A percentile compares a stretch with the other conserved stretches of the same genome.
These are phyloP conservation scores for Pythium rishiriense DNA, from an alignment of 352 stramenopile genomes.

Conservation along the genomic window DNA sequence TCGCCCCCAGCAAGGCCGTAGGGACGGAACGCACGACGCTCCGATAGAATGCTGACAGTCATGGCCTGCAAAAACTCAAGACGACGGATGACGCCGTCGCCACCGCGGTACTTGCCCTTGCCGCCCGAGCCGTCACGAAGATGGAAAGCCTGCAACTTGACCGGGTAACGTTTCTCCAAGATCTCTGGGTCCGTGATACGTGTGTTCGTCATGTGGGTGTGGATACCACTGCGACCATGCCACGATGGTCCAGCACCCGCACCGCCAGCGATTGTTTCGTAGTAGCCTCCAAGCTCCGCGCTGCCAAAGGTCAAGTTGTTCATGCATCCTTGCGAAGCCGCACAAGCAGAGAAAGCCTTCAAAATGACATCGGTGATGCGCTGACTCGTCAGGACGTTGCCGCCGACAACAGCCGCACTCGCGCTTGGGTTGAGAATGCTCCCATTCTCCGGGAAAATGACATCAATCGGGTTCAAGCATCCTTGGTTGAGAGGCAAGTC, in stretches of 20 bases:
- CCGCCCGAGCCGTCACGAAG: slow-evolving; percentile 90
- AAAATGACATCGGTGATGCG: slow-evolving; percentile 98
- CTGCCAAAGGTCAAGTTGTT: slow-evolving; percentile 99
- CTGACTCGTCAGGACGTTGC: slow-evolving; percentile 98
- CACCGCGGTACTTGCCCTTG: slow-evolving; percentile 86
- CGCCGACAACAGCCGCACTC: slow-evolving; percentile 96
- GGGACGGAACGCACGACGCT: slow-evolving; percentile 94
- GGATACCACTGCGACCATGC: slow-evolving; percentile 95
- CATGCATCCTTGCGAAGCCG: slow-evolving; percentile 98
- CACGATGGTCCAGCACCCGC: slow-evolving; percentile 96
- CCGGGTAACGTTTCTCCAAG: slow-evolving; percentile 95
- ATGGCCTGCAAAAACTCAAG: slow-evolving; percentile 95
- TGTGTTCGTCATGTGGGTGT: slow-evolving; percentile 99
- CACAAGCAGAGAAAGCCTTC: slow-evolving; percentile 94
- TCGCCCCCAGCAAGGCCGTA: slow-evolving; percentile 95
- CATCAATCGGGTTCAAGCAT: slow-evolving; percentile 95
- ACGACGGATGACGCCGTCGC: slow-evolving; percentile 95
- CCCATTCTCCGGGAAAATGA: slow-evolving; percentile 92
- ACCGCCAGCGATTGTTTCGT: slow-evolving; percentile 99
- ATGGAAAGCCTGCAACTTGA: slow-evolving; percentile 86
- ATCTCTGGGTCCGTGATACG: slow-evolving; percentile 99
- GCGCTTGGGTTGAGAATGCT: slow-evolving; percentile 96
- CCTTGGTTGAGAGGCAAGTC: slow-evolving; percentile 98
- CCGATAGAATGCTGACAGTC: slow-evolving; percentile 97
- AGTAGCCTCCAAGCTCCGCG: slow-evolving; percentile 94